These are phyloP conservation scores for Rhodotorula kratochvilovae DNA, from an alignment of 768 basidiomycete genomes.

Conservation along the genomic window DNA sequence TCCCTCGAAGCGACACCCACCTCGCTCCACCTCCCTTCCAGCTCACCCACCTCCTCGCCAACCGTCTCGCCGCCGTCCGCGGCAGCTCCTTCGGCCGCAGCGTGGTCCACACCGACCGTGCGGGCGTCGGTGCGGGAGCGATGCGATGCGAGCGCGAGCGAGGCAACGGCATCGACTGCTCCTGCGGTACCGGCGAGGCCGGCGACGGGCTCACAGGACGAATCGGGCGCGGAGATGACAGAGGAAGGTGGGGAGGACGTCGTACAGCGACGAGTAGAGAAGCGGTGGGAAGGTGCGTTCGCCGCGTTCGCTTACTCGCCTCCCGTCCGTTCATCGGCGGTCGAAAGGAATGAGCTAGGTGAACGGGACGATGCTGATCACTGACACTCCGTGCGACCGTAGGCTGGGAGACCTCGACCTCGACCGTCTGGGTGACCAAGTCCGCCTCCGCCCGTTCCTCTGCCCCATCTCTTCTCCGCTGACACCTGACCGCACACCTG, in stretches of 20 bases:
- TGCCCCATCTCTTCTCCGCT: neutral
- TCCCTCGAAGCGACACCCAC: neutral
- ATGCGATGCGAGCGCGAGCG: neutral
- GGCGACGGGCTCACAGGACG: no score
- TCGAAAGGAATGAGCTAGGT: no score
- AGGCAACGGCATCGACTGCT: no score
- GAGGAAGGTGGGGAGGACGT: neutral
- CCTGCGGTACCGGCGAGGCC: no score
- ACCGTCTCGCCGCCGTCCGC: no score
- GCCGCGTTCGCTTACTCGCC: no score
- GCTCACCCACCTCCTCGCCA: no score
- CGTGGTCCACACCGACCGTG: neutral
- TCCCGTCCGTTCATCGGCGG: neutral
- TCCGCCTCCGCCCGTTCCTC: neutral
- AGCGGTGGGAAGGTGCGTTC: slow-evolving; percentile 26
- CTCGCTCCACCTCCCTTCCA: no score
- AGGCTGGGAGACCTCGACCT: slow-evolving; percentile 29
- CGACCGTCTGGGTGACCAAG: slow-evolving; percentile 22
- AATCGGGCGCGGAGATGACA: no score
- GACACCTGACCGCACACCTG: neutral
- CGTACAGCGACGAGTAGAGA: neutral
- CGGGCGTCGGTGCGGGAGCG: no score
- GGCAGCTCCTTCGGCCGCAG: no score
- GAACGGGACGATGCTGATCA: no score
- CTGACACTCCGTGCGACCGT: neutral